A percentile compares a stretch with the other conserved stretches of the same genome.
Evolutionary conservation across 257 asterid species (phyloP).

Genomic region (Solanum clarkiae): DNA sequence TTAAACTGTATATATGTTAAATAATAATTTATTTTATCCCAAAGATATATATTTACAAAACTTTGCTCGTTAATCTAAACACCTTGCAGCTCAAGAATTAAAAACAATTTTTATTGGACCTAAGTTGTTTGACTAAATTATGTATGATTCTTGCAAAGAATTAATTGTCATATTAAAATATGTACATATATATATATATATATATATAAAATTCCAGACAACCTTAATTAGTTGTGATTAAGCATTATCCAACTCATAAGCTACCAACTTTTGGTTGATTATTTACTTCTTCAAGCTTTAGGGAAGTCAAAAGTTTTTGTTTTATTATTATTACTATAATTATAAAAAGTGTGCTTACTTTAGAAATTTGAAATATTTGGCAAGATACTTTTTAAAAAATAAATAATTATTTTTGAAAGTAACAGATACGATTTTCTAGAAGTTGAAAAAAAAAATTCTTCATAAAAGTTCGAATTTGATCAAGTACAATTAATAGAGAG

Average conservation of each 20-base stretch:
- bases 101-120: not conserved
- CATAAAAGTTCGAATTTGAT: no score
- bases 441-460: not conserved
- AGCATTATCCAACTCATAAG: not conserved
- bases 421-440: no score
- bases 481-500: not conserved
- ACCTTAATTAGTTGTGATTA: not conserved
- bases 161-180: not conserved
- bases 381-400: no score
- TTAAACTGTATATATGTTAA: no score
- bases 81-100: not conserved
- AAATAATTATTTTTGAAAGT: no score
- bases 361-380: not conserved
- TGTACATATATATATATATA: not conserved
- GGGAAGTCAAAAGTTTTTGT: no score
- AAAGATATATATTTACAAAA: not conserved
- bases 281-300: no score
- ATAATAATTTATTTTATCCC: no score
- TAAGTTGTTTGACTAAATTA: not conserved
- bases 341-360: no score
- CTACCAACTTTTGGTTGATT: not conserved
- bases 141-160: not conserved
- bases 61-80: not conserved
- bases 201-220: not conserved
- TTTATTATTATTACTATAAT: no score